Percentiles rank a stretch among this genome's conserved stretches.
These are phyloP conservation scores for Scleromitrula shiraiana DNA, from an alignment of 2,329 filamentous ascomycete species.

Conservation along the genomic window DNA sequence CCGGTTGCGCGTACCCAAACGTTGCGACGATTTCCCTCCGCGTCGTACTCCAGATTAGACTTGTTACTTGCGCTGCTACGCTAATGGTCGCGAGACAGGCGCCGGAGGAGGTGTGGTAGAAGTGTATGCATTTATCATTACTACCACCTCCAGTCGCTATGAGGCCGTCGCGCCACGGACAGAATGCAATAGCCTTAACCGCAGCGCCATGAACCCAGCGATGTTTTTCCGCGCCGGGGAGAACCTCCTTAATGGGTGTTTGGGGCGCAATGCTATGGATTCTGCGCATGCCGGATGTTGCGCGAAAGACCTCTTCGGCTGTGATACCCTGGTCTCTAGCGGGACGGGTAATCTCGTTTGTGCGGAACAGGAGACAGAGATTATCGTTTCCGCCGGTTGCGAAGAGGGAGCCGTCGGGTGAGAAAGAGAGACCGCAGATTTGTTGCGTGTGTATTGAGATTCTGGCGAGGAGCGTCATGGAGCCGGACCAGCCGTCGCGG, in stretches of 20 bases:
- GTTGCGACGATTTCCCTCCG: constrained; percentile 84
- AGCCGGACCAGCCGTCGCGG: constrained; percentile 64
- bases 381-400: constrained; percentile 94
- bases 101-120: constrained; percentile 82
- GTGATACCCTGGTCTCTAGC: constrained; percentile 9
- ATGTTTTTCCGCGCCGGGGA: constrained; percentile 54
- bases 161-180: constrained; percentile 82
- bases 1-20: constrained; percentile 86
- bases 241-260: constrained; percentile 38
- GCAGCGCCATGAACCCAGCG: constrained; percentile 75
- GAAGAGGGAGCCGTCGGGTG: constrained; percentile 64
- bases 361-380: constrained; percentile 70
- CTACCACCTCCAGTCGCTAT: constrained; percentile 88
- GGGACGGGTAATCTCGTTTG: constrained; percentile 17
- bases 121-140: constrained; percentile 92
- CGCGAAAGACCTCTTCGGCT: constrained; percentile 17
- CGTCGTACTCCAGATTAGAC: constrained; percentile 81
- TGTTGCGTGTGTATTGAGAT: constrained; percentile 79
- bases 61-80: constrained; percentile 88
- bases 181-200: constrained; percentile 95
- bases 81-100: constrained; percentile 82
- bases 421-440: constrained; percentile 90
- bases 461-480: constrained; percentile 68
- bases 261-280: constrained; percentile 28
- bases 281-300: constrained; percentile 25